These are phyloP conservation scores for Borealophlyctis nickersoniae DNA, from an alignment of 192 early-diverging fungal genomes.

Conservation along the genomic window DNA sequence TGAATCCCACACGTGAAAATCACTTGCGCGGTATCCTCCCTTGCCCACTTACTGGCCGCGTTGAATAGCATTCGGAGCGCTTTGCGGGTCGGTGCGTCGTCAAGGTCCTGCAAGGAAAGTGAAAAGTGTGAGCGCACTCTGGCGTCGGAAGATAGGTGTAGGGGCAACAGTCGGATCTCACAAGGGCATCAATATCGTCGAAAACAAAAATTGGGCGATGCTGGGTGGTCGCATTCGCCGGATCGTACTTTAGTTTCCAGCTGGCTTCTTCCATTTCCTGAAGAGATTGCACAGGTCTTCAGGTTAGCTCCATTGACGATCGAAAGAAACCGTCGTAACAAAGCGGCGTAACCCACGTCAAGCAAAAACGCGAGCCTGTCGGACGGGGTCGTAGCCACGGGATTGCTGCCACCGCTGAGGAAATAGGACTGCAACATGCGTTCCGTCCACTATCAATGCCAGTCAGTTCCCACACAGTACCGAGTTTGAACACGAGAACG, in stretches of 20 bases:
- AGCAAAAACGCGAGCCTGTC: background rate
- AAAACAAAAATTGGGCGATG: background rate
- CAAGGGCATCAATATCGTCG: background rate
- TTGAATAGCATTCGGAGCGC: background rate
- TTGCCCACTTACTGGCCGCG: background rate
- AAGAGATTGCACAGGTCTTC: background rate
- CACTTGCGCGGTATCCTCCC: background rate
- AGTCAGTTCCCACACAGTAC: no score
- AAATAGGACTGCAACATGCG: background rate
- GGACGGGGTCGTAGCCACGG: background rate
- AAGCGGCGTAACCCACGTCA: no score
- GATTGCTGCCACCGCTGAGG: background rate
- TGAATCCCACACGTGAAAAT: background rate
- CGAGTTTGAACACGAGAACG: no score
- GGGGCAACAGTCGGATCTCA: no score
- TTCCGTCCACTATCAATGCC: background rate
- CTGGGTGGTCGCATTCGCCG: background rate
- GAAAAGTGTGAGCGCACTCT: no score
- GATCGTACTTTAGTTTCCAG: background rate
- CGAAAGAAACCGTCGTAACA: background rate
- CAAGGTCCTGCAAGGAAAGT: background rate
- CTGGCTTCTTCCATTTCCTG: slow-evolving; percentile 1
- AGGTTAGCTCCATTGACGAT: background rate
- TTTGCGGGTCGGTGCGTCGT: background rate
- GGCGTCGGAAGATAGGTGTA: no score